These are phyloP conservation scores for Blastobotrys buckinghamii DNA, from an alignment of 1,139 yeast species.

Conservation along the genomic window DNA sequence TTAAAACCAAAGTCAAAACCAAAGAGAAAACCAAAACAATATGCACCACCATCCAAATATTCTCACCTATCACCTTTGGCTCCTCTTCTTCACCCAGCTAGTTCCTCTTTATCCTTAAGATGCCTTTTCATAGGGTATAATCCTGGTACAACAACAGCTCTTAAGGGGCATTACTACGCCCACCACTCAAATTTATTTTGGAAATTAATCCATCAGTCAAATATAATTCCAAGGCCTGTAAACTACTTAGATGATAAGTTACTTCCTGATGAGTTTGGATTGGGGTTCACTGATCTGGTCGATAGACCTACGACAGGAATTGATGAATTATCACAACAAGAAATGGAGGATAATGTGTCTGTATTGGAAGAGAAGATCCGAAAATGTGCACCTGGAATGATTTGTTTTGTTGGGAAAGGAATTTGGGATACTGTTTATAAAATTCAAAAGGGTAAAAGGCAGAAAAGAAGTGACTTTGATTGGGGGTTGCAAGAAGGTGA, in stretches of 20 bases:
- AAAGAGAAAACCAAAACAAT: no score
- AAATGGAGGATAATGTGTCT: constrained; percentile 54
- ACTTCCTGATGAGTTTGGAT: constrained; percentile 40
- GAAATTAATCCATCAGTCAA: constrained; percentile 55
- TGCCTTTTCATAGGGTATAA: constrained; percentile 67
- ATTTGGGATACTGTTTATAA: constrained; percentile 63
- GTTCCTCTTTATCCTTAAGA: no score
- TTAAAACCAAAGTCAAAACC: background rate
- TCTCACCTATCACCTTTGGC: constrained; percentile 33
- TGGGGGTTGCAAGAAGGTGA: constrained; percentile 49
- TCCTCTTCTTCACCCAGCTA: constrained; percentile 32
- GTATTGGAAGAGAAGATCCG: constrained; percentile 45
- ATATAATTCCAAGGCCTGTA: constrained; percentile 36
- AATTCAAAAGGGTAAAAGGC: constrained; percentile 28
- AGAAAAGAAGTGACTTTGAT: constrained; percentile 26
- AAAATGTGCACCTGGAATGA: constrained; percentile 36
- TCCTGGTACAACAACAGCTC: constrained; percentile 64
- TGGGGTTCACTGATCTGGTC: constrained; percentile 72
- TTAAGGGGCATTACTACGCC: constrained; percentile 66
- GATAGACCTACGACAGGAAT: constrained; percentile 59
- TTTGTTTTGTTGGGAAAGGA: constrained; percentile 69
- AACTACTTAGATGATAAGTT: constrained; percentile 40
- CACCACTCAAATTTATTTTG: constrained; percentile 67
- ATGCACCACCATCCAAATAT: constrained; percentile 26
- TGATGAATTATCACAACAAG: constrained; percentile 46